Conservation (phyloP, 2,329 filamentous ascomycete species). For the Nemania diffusa region DNA sequence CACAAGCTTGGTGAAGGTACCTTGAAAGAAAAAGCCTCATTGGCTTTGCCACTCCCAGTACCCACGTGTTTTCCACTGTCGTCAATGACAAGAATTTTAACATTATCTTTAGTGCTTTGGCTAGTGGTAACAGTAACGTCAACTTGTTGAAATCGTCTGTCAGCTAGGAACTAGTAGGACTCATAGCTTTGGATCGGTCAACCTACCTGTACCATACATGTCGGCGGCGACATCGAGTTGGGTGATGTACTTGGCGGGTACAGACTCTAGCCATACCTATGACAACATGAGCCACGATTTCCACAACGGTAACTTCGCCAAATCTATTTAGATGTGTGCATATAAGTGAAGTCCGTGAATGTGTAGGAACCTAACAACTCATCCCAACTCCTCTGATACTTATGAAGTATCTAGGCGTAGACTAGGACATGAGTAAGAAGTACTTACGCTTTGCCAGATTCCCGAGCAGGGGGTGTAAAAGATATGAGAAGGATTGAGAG, state of each 20-base stretch:
- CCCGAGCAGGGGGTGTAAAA: conserved; percentile 75
- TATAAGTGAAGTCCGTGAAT: no score
- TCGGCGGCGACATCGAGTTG: conserved; percentile 68
- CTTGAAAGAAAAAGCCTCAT: conserved; percentile 63
- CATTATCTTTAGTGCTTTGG: conserved; percentile 26
- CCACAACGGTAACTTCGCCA: background rate
- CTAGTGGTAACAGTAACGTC: conserved; percentile 63
- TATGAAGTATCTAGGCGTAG: background rate
- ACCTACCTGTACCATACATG: conserved; percentile 62
- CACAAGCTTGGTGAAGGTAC: conserved; percentile 68
- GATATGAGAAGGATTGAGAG: conserved; percentile 66
- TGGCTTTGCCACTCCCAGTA: conserved; percentile 57
- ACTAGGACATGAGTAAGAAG: background rate
- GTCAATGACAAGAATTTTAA: conserved; percentile 53
- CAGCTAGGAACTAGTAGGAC: conserved; percentile 1
- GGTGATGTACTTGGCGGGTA: conserved; percentile 65
- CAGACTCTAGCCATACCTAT: conserved; percentile 75
- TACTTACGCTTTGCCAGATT: conserved; percentile 69
- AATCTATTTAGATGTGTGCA: background rate
- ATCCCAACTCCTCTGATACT: no score
- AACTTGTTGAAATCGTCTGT: conserved; percentile 52
- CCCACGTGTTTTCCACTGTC: conserved; percentile 55
- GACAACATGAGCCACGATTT: conserved; percentile 22
- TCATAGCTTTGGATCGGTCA: background rate
- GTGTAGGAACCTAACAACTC: no score